phyloP scores from a whole-genome alignment of 768 basidiomycete species.

The Collybia sp. region DNA sequence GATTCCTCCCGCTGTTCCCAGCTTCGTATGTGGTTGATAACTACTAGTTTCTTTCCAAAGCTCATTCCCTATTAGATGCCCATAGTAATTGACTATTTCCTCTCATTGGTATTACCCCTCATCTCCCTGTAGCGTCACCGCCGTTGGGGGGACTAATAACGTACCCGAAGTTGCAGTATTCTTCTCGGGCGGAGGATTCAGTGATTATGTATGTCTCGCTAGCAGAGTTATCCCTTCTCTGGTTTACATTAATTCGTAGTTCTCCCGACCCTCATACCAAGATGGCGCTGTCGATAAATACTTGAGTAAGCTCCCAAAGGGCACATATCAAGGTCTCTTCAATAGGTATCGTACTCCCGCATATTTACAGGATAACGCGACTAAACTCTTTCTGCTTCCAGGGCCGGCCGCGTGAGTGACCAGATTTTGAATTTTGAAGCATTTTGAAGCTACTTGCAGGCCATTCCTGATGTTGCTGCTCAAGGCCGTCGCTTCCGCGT shows the following conservation, averaged over 20 bases:
- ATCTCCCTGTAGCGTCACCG: constrained; percentile 40
- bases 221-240: not conserved
- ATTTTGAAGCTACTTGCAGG: constrained; percentile 3
- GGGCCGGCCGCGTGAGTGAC: constrained; percentile 10
- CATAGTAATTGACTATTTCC: constrained; percentile 1
- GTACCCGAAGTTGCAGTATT: constrained; percentile 40
- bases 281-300: constrained; percentile 20
- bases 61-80: constrained; percentile 3
- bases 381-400: not conserved
- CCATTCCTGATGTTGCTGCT: constrained; percentile 25
- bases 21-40: constrained; percentile 29
- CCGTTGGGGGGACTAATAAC: constrained; percentile 50
- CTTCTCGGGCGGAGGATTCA: constrained; percentile 60
- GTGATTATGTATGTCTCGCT: constrained; percentile 36
- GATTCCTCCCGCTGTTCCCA: constrained; percentile 48
- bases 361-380: not conserved
- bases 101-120: not conserved
- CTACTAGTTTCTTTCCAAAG: not conserved
- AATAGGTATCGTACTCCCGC: constrained; percentile 11
- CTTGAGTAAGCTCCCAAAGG: constrained; percentile 16
- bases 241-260: constrained; percentile 6
- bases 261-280: constrained; percentile 27
- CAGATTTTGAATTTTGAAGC: too few species aligned
- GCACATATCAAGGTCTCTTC: constrained; percentile 20
- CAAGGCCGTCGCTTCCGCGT: constrained; percentile 19